A percentile compares a stretch with the other conserved stretches of the same genome.
These are phyloP conservation scores for Penicillium verrucosum DNA, from an alignment of 2,329 filamentous ascomycete genomes.

Conservation along the genomic window DNA sequence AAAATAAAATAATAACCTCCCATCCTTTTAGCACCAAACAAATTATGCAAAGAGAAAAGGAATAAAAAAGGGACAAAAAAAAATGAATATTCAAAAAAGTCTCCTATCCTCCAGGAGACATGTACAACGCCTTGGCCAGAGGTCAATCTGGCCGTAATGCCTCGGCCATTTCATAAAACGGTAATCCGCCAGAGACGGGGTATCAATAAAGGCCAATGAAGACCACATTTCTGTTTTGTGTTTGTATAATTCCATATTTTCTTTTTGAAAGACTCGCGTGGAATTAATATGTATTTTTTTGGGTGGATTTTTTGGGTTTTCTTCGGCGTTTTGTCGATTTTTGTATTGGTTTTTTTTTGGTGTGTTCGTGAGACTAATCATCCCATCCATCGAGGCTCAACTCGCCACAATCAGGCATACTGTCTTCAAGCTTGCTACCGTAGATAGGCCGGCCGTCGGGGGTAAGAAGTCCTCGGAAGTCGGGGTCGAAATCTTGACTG, in stretches of 20 bases:
- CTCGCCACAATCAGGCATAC: slow-evolving; percentile 34
- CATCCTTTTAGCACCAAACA: slow-evolving; percentile 22
- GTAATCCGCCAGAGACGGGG: slow-evolving; percentile 20
- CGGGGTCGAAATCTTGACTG: slow-evolving; percentile 43
- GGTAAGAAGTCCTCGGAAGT: slow-evolving; percentile 44
- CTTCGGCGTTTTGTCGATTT: not conserved
- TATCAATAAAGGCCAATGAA: slow-evolving; percentile 18
- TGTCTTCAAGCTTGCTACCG: slow-evolving; percentile 36
- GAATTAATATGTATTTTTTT: not conserved
- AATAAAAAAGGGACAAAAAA: not conserved
- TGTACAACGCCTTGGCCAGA: slow-evolving; percentile 24
- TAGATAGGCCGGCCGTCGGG: slow-evolving; percentile 43
- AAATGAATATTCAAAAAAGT: slow-evolving; percentile 9
- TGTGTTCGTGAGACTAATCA: slow-evolving; percentile 23
- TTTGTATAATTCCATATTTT: slow-evolving; percentile 7
- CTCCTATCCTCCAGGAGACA: slow-evolving; percentile 18
- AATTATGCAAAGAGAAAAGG: slow-evolving; percentile 28
- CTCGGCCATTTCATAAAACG: slow-evolving; percentile 12
- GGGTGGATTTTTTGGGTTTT: not conserved
- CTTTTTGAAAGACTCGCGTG: not conserved
- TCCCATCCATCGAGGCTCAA: slow-evolving; percentile 35
- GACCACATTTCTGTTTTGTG: not conserved
- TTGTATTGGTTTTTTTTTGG: slow-evolving; percentile 4
- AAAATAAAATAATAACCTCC: slow-evolving; percentile 26
- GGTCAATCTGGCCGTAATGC: slow-evolving; percentile 12